A percentile compares a stretch with the other conserved stretches of the same genome.
Conservation (phyloP, 306 rosid genomes). For the Ammopiptanthus mongolicus region DNA sequence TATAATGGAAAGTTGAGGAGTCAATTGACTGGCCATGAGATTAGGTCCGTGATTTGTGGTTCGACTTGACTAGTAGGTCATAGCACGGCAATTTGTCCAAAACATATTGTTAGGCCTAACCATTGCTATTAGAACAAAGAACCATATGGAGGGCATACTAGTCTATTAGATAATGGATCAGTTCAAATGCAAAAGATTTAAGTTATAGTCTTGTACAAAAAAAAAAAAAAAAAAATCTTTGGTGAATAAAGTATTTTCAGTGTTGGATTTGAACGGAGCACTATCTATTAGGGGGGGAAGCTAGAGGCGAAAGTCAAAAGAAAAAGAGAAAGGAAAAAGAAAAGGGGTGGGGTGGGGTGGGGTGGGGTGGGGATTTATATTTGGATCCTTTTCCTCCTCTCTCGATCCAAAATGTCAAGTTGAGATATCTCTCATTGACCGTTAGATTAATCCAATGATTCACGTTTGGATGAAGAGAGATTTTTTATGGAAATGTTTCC, state of each 20-base stretch:
- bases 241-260: not conserved
- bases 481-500: too few species aligned
- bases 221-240: not conserved
- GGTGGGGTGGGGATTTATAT: too few species aligned
- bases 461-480: too few species aligned
- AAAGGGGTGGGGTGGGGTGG: not conserved
- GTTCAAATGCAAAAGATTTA: not conserved
- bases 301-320: conserved; percentile 12
- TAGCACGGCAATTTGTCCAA: not conserved
- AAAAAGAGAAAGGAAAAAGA: not conserved
- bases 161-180: not conserved
- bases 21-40: conserved; percentile 8
- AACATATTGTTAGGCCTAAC: not conserved
- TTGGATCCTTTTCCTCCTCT: too few species aligned
- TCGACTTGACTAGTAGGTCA: not conserved
- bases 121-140: too few species aligned
- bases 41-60: conserved; percentile 23
- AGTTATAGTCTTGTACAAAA: not conserved
- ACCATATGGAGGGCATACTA: not conserved
- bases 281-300: not conserved
- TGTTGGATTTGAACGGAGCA: not conserved
- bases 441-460: too few species aligned
- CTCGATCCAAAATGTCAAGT: too few species aligned
- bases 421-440: too few species aligned
- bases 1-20: conserved; percentile 15